phyloP scores from a whole-genome alignment of 441 rosid species.

The Rhodomyrtus psidioides region DNA sequence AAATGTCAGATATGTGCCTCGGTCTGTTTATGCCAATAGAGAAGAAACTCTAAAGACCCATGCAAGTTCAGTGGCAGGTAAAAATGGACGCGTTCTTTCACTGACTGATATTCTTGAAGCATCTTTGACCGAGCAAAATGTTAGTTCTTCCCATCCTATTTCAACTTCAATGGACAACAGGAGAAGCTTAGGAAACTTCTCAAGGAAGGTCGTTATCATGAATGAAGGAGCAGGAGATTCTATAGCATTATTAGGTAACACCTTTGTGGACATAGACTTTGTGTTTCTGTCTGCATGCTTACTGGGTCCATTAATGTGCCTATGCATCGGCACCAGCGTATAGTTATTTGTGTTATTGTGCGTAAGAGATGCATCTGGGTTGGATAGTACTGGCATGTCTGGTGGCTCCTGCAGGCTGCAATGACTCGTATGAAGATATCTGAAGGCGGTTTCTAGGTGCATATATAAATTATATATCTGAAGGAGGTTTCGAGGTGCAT shows the following conservation, averaged over 20 bases:
- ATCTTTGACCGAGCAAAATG: slow-evolving; percentile 12
- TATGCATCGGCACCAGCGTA: neutral
- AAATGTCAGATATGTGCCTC: slow-evolving; percentile 57
- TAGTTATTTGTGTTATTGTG: neutral
- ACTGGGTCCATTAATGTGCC: neutral
- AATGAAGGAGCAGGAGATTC: slow-evolving; percentile 90
- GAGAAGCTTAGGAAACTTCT: slow-evolving; percentile 1
- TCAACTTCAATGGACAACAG: slow-evolving; percentile 13
- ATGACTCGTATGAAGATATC: neutral
- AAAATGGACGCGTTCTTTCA: slow-evolving; percentile 32
- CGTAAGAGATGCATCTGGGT: neutral
- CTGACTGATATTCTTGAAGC: slow-evolving; percentile 45
- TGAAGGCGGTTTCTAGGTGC: neutral
- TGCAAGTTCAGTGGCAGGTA: slow-evolving; percentile 50
- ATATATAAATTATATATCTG: neutral
- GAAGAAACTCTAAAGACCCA: slow-evolving; percentile 49
- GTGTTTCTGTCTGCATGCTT: neutral
- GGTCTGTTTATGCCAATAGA: slow-evolving; percentile 56
- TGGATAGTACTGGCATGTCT: neutral
- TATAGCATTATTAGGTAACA: slow-evolving; percentile 76
- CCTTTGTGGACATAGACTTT: neutral
- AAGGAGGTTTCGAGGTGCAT: neutral
- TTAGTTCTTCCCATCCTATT: slow-evolving; percentile 3
- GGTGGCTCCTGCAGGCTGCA: neutral
- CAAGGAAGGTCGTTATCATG: slow-evolving; percentile 50